Conservation (phyloP, 495 filamentous ascomycete species). For the Penicillium psychrofluorescens region DNA sequence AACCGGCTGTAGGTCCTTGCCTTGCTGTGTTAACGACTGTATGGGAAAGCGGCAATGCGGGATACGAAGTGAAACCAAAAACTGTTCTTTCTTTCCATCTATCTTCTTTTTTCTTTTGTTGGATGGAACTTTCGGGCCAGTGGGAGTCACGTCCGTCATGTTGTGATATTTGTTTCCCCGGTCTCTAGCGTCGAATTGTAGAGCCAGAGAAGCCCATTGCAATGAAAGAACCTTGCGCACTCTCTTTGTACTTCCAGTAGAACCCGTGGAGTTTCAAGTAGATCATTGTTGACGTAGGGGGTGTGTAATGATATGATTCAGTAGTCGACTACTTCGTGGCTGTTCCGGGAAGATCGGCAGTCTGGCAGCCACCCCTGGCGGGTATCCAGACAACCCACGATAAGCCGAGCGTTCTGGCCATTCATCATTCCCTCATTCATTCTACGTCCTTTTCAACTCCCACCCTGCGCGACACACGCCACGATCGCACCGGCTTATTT, state of each 20-base stretch:
- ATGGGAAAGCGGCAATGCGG: constrained; percentile 10
- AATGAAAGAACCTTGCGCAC: constrained; percentile 6
- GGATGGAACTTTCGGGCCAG: constrained; percentile 1
- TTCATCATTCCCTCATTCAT: too few relatives aligned
- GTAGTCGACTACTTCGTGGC: too few relatives aligned
- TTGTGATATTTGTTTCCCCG: constrained; percentile 3
- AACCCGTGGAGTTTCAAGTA: neutral
- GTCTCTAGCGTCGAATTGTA: constrained; percentile 1
- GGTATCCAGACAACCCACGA: too few relatives aligned
- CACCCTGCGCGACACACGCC: too few relatives aligned
- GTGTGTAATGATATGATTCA: too few relatives aligned
- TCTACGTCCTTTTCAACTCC: too few relatives aligned
- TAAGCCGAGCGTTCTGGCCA: too few relatives aligned
- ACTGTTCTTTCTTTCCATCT: constrained; percentile 6
- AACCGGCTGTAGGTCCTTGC: constrained; percentile 57
- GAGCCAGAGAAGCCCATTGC: constrained; percentile 6
- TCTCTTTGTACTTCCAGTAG: neutral
- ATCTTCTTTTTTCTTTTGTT: constrained; percentile 9
- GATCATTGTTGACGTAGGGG: too few relatives aligned
- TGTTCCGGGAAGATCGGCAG: too few relatives aligned
- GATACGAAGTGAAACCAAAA: constrained; percentile 19
- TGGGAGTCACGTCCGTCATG: constrained; percentile 8
- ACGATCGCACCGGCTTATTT: too few relatives aligned
- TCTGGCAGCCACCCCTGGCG: too few relatives aligned
- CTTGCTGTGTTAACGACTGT: constrained; percentile 19